phyloP scores from a whole-genome alignment of 2,329 filamentous ascomycete species.

The Fusarium floridanum region DNA sequence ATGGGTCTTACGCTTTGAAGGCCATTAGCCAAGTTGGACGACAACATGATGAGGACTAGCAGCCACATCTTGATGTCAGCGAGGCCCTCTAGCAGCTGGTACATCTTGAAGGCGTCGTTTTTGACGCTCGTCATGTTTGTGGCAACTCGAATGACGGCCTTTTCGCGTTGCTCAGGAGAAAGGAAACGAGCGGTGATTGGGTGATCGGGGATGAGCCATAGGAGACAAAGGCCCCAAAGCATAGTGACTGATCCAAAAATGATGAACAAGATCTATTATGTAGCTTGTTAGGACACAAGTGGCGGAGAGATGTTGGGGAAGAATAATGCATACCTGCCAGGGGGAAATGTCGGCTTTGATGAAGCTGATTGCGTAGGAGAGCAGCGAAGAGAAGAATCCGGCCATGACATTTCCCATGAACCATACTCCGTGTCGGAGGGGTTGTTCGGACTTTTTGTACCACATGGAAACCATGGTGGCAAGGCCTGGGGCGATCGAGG shows the following conservation, averaged over 20 bases:
- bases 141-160: not conserved
- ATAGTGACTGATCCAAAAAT: slow-evolving; percentile 41
- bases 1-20: not conserved
- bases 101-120: not conserved
- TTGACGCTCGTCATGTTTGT: not conserved
- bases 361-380: slow-evolving; percentile 49
- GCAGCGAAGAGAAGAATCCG: slow-evolving; percentile 46
- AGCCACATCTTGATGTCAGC: not conserved
- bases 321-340: slow-evolving; percentile 45
- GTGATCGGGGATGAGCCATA: slow-evolving; percentile 11
- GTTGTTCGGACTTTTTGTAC: slow-evolving; percentile 49
- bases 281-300: not conserved
- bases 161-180: not conserved
- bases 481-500: slow-evolving; percentile 48
- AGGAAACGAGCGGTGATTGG: not conserved
- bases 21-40: not conserved
- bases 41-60: not conserved
- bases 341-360: slow-evolving; percentile 34
- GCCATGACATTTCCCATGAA: slow-evolving; percentile 51
- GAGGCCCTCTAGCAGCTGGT: not conserved
- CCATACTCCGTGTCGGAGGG: slow-evolving; percentile 50
- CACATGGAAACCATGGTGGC: slow-evolving; percentile 51
- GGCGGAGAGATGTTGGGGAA: rapidly evolving
- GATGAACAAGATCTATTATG: slow-evolving; percentile 39
- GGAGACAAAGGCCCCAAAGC: slow-evolving; percentile 32